Conservation (phyloP, 1,139 yeast genomes). For the Nadsonia commutata region DNA sequence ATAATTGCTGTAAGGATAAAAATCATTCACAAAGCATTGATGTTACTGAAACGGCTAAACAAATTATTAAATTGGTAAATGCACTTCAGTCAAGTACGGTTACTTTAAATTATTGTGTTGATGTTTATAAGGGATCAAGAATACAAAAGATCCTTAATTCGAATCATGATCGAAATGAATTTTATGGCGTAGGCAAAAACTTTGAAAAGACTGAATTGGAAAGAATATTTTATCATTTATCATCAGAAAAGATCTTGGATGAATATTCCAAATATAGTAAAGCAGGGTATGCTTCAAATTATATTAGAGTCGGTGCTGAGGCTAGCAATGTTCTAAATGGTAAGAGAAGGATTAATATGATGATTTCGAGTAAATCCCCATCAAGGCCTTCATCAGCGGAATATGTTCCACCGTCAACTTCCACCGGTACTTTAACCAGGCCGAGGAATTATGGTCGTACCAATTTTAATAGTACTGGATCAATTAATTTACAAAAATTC, state of each 20-base stretch:
- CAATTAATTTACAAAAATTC: background rate
- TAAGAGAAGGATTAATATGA: conserved; percentile 30
- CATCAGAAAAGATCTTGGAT: conserved; percentile 49
- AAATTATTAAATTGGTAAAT: conserved; percentile 45
- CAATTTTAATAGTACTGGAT: background rate
- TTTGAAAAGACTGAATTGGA: conserved; percentile 58
- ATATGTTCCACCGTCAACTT: background rate
- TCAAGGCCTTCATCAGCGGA: background rate
- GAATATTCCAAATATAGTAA: conserved; percentile 62
- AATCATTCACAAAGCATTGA: conserved; percentile 39
- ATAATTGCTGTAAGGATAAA: conserved; percentile 54
- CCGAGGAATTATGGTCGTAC: background rate
- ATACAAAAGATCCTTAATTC: conserved; percentile 42
- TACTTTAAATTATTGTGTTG: conserved; percentile 70
- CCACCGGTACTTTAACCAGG: background rate
- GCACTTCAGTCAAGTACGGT: conserved; percentile 40
- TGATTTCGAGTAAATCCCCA: conserved; percentile 1
- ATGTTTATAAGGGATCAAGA: conserved; percentile 65
- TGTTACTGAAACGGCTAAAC: conserved; percentile 51
- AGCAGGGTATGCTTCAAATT: conserved; percentile 68
- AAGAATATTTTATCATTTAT: conserved; percentile 63
- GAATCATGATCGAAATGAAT: conserved; percentile 45
- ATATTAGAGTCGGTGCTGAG: conserved; percentile 44
- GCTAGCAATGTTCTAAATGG: conserved; percentile 35
- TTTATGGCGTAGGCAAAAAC: conserved; percentile 57